Base-by-base conservation (phyloP, 2,329 filamentous ascomycete genomes). In the Chrysosporium keratinophilum region DNA sequence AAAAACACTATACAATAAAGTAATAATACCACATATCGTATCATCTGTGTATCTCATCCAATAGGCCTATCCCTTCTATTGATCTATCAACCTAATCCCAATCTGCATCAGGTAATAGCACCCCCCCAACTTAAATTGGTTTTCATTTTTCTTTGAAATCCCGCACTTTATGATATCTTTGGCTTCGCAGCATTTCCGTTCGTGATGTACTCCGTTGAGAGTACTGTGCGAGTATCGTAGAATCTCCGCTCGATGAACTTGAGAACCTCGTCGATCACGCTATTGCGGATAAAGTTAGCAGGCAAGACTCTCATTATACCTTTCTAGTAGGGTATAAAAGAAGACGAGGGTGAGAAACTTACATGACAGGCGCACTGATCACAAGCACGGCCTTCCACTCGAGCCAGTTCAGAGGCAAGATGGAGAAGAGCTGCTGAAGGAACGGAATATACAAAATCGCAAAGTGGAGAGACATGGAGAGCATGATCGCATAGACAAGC, bases 381-480 rank as follows among this genome's bases (percentile, higher is more conserved):
- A 77, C 71, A 59, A 96, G 65, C 45, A 98, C 93, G 15, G 94
- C 90, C 73, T 88, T 83, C 93, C 93, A 98, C 72, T 98, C 93
- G 17, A 74, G 77, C 80, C 79, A 81, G 66, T 91, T 85, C 61
- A 98, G 73, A 9, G 93, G 90, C 58, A 95, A 72, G 60, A 98
- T 97, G 37, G 87, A 87, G 75, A 98, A 98, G 56, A 98, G 74
- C 6, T 75, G 76, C 73, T 96, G 91, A 56, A 98, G 73, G 73
- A 95, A 82, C 0, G 94, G 93, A 1, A 84, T 85, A 73, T 98
- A 98, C 37, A 98, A 78, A 48, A 98, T 84, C 20, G 84, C 87
- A 69, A 97, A 96, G 77, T 98, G 93, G 54, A 98, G 78, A 0
- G 82, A 82, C 93, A 98, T 98, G 39, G 88, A 95, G 58, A 98